phyloP scores from a whole-genome alignment of 495 filamentous ascomycete genomes.

The Tuber magnatum region DNA sequence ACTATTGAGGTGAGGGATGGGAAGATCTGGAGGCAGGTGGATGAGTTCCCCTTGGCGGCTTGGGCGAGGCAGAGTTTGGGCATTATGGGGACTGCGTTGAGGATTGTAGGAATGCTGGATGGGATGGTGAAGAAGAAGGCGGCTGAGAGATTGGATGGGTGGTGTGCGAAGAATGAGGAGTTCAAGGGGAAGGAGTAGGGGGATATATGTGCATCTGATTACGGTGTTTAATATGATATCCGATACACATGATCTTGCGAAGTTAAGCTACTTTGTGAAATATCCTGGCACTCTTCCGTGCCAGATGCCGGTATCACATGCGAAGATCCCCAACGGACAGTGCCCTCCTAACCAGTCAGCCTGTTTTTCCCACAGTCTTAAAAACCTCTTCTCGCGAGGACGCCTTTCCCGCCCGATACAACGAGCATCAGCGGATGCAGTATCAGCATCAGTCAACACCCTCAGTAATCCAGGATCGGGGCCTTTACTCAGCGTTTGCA shows the following conservation, averaged over 20 bases:
- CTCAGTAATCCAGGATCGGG: not conserved
- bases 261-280: not conserved
- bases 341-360: not conserved
- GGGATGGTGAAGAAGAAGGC: slow-evolving; percentile 12
- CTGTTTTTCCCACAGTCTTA: not conserved
- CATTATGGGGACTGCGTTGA: slow-evolving; percentile 7
- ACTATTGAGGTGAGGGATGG: slow-evolving; percentile 17
- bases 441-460: not conserved
- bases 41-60: slow-evolving; percentile 17
- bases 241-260: not conserved
- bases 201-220: not conserved
- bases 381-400: not conserved
- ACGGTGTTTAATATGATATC: not conserved
- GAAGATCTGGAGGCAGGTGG: slow-evolving; percentile 14
- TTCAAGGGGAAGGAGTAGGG: slow-evolving; percentile 12
- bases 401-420: not conserved
- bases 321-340: not conserved
- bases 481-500: not conserved
- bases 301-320: not conserved
- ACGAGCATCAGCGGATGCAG: too few relatives aligned
- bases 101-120: slow-evolving; percentile 11
- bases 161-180: slow-evolving; percentile 20
- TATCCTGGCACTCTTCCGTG: not conserved
- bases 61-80: slow-evolving; percentile 27
- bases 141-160: slow-evolving; percentile 16